Evolutionary conservation across 2,329 filamentous ascomycete species (phyloP).

Genomic region (Myriosclerotinia scirpicola): DNA sequence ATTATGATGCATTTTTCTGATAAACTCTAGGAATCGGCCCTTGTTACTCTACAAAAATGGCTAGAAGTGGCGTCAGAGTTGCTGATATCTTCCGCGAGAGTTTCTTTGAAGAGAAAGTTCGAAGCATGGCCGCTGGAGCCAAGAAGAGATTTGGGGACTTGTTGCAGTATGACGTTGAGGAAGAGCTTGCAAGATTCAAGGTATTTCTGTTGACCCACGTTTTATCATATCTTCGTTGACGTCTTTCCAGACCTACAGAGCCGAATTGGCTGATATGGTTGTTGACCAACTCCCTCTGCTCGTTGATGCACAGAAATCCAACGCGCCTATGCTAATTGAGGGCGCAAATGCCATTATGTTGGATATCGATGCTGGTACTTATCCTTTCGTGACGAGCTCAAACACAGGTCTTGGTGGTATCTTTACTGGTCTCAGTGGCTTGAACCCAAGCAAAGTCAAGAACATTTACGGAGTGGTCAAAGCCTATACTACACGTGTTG

Average conservation of each 20-base stretch:
- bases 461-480: slow-evolving; percentile 67
- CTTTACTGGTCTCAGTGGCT: slow-evolving; percentile 58
- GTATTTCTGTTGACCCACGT: slow-evolving; percentile 29
- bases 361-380: slow-evolving; percentile 57
- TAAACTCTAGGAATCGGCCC: slow-evolving; percentile 49
- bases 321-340: slow-evolving; percentile 64
- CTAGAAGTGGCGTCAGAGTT: slow-evolving; percentile 65
- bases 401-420: slow-evolving; percentile 54
- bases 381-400: slow-evolving; percentile 44
- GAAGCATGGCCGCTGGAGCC: slow-evolving; percentile 60
- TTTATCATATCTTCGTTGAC: slow-evolving; percentile 5
- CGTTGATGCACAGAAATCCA: slow-evolving; percentile 56
- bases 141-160: slow-evolving; percentile 69
- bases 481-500: slow-evolving; percentile 49
- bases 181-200: slow-evolving; percentile 64
- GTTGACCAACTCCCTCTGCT: slow-evolving; percentile 66
- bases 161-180: slow-evolving; percentile 65
- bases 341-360: slow-evolving; percentile 68
- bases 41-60: slow-evolving; percentile 60
- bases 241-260: slow-evolving; percentile 47
- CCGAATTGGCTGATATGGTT: slow-evolving; percentile 58
- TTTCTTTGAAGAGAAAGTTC: slow-evolving; percentile 65
- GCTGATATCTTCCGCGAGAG: slow-evolving; percentile 66
- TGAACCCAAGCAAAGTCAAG: slow-evolving; percentile 60
- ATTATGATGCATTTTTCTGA: neutral